Base-by-base conservation (phyloP, 163 green algal genomes). In the Scenedesmus sp. region DNA sequence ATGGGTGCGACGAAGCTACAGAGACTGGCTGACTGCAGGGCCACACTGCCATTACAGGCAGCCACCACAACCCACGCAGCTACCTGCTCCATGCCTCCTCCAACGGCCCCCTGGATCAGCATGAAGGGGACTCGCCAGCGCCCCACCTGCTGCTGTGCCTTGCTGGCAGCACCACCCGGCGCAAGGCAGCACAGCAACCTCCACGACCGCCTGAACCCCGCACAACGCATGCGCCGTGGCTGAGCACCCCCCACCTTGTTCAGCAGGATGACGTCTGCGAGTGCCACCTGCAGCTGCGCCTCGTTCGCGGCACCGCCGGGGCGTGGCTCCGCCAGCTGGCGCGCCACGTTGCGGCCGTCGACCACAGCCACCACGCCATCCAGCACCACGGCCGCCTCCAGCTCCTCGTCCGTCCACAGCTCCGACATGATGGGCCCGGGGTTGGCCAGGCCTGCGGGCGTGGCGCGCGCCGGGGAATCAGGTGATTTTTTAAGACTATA, bases 291-390 rank as follows among this genome's bases (percentile, higher is more conserved):
- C 61, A 95, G 90, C 90, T 97, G 94, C 33, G 97, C 97, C 93
- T 98, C 97, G 88, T 98, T 98, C 10, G 96, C 94, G 5, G 84
- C 81, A 2, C 87, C 92, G 0, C 89, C 92, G 1, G 82, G 82
- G 1, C 93, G 88, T 18, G 30, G 16, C 13, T 97, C 94, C 0
- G 90, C 72, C 85, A 99, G 93, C 92, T 99, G 96, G 18, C 92
- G 91, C 51, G 70, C 35, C 10, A 98, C 94, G 94, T 98, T 97
- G 51, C 92, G 87, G 3, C 94, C 96, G 83, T 99, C 97, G 70
- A 98, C 97, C 20, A 99, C 97, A 9, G 96, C 97, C 49, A 98
- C 94, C n/a, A 99, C 95, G 16, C 92, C 93, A 92, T 99, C 97
- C 49, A 99, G 91, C 56, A 91, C 93, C 3, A 98, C 91, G 40